phyloP scores from a whole-genome alignment of 306 rosid genomes.

The Dryas octopetala region DNA sequence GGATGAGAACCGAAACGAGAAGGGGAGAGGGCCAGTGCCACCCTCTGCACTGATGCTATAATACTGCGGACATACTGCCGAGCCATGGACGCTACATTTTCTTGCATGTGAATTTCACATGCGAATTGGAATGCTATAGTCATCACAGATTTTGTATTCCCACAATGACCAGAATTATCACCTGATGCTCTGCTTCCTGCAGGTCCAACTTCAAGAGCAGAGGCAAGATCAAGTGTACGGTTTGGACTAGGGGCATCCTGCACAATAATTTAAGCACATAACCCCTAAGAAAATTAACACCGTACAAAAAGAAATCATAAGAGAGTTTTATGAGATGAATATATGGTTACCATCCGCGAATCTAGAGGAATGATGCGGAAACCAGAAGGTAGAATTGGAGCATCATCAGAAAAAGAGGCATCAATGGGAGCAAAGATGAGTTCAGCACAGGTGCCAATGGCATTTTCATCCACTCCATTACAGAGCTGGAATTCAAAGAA shows the following conservation, averaged over 20 bases:
- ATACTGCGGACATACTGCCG: slow-evolving; percentile 88
- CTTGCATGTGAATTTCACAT: slow-evolving; percentile 87
- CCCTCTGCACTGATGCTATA: slow-evolving; percentile 95
- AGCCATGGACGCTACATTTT: slow-evolving; percentile 83
- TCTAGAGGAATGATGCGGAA: slow-evolving; percentile 94
- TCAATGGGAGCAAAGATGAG: slow-evolving; percentile 97
- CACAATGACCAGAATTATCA: slow-evolving; percentile 53
- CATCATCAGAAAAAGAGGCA: slow-evolving; percentile 95
- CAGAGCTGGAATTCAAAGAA: slow-evolving; percentile 60
- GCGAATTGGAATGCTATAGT: slow-evolving; percentile 98
- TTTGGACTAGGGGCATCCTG: slow-evolving; percentile 86
- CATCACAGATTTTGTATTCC: slow-evolving; percentile 90
- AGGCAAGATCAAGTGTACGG: slow-evolving; percentile 97
- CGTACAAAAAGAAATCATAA: not conserved
- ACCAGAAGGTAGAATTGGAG: slow-evolving; percentile 94
- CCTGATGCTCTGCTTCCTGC: slow-evolving; percentile 65
- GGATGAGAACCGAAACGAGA: slow-evolving; percentile 58
- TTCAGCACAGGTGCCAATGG: slow-evolving; percentile 81
- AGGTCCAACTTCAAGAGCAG: slow-evolving; percentile 89
- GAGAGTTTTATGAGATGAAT: not conserved
- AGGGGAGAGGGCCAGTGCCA: slow-evolving; percentile 91
- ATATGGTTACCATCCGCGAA: slow-evolving; percentile 51
- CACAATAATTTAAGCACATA: slow-evolving; percentile 11
- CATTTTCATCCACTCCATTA: slow-evolving; percentile 87
- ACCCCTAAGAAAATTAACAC: slow-evolving; percentile 6